Percentiles rank a stretch among this genome's conserved stretches.
These are phyloP conservation scores for Leavenworthia alabamica DNA, from an alignment of 345 rosid species.

Conservation along the genomic window DNA sequence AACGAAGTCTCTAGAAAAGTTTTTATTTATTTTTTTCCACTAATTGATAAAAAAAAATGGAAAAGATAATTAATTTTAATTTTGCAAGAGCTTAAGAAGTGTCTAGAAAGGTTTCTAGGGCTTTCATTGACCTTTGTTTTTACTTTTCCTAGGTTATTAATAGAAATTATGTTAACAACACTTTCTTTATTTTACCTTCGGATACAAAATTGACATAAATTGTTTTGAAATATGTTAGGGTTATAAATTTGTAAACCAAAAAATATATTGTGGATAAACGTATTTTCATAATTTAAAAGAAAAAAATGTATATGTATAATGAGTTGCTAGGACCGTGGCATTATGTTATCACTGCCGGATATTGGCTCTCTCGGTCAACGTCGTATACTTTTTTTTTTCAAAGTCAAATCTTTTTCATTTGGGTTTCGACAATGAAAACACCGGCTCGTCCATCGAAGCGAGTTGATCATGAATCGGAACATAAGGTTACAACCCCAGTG, in stretches of 20 bases:
- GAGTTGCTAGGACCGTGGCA: not conserved
- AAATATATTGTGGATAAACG: no score
- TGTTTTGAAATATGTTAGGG: not conserved
- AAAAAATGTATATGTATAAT: no score
- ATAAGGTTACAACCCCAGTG: not conserved
- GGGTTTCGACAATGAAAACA: constrained; percentile 17
- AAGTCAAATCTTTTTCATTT: not conserved
- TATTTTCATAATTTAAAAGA: no score
- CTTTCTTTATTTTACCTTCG: not conserved
- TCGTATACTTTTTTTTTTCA: not conserved
- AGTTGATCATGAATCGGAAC: constrained; percentile 21
- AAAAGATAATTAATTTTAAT: not conserved
- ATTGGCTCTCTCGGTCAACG: no score
- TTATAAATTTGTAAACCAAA: not conserved
- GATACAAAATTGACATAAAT: no score
- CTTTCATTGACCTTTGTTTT: not conserved
- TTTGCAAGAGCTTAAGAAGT: not conserved
- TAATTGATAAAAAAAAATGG: not conserved
- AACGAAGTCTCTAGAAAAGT: constrained; percentile 26
- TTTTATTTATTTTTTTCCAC: no score
- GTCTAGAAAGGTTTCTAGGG: not conserved
- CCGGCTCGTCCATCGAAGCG: constrained; percentile 35
- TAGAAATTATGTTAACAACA: not conserved
- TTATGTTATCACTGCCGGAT: no score
- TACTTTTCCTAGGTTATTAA: not conserved